Evolutionary conservation across 2,329 filamentous ascomycete species (phyloP).

Genomic region (Ceratocystis eucalypticola): DNA sequence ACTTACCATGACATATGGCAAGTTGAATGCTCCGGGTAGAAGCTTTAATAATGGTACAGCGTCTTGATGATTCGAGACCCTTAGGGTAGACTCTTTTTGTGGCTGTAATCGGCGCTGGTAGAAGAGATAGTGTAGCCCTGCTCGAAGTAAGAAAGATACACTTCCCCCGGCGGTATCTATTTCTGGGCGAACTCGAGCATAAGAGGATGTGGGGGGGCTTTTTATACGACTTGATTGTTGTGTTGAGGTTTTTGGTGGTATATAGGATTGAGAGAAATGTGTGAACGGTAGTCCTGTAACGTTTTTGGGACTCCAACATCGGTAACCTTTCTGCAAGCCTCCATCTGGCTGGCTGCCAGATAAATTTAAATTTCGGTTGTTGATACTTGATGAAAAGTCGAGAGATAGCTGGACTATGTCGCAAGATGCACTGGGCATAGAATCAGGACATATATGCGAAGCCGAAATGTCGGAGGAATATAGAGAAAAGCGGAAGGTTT

Average conservation of each 20-base stretch:
- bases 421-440: conserved; percentile 12
- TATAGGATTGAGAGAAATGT: conserved; percentile 16
- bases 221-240: not conserved
- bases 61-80: conserved; percentile 21
- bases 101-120: not conserved
- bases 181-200: not conserved
- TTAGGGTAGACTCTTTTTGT: not conserved
- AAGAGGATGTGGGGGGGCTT: not conserved
- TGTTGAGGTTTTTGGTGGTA: conserved; percentile 4
- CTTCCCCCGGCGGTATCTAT: not conserved
- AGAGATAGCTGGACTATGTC: conserved; percentile 8
- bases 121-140: conserved; percentile 9
- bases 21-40: conserved; percentile 17
- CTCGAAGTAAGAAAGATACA: conserved; percentile 9
- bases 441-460: conserved; percentile 15
- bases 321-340: not conserved
- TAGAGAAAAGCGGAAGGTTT: conserved; percentile 15
- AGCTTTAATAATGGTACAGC: conserved; percentile 13
- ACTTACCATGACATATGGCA: conserved; percentile 14
- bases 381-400: conserved; percentile 4
- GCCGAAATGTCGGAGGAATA: conserved; percentile 17
- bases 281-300: conserved; percentile 9
- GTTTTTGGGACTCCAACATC: not conserved
- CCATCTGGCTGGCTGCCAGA: not conserved
- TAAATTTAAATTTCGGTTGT: not conserved